Percentiles rank a stretch among this genome's conserved stretches.
phyloP scores from a whole-genome alignment of 176 grass and related monocot species.

The Oryza punctata region DNA sequence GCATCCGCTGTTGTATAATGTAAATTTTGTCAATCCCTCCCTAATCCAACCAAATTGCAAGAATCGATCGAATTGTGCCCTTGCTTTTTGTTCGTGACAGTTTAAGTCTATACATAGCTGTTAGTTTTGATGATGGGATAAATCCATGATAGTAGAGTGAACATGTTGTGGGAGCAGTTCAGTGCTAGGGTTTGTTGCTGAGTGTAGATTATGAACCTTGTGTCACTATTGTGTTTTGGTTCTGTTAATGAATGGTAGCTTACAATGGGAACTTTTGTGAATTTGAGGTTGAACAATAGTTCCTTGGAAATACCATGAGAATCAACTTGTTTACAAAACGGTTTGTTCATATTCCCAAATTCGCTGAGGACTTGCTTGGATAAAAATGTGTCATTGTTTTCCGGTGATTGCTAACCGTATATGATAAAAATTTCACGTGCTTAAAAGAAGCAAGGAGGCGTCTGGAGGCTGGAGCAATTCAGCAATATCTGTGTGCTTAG shows the following conservation, averaged over 20 bases:
- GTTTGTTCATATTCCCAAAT: not conserved
- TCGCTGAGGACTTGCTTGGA: not conserved
- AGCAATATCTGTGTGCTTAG: too few relatives aligned
- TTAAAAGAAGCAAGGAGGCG: not conserved
- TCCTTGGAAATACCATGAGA: not conserved
- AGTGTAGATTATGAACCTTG: not conserved
- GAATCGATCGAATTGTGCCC: not conserved
- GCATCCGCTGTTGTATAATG: too few relatives aligned
- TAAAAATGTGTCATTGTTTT: not conserved
- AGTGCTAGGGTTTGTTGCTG: not conserved
- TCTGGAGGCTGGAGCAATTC: too few relatives aligned
- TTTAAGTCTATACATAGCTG: not conserved
- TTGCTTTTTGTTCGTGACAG: not conserved
- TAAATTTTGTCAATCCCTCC: not conserved
- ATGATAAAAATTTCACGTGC: not conserved
- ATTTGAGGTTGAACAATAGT: not conserved
- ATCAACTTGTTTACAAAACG: not conserved
- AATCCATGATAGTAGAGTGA: not conserved
- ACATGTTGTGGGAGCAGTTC: constrained; percentile 4
- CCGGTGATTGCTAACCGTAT: not conserved
- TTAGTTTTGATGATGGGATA: not conserved
- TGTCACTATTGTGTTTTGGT: not conserved
- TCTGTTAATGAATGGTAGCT: not conserved
- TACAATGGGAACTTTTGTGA: not conserved
- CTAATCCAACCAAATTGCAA: not conserved